phyloP scores from a whole-genome alignment of 495 filamentous ascomycete genomes.

The Chaetomium fimeti region DNA sequence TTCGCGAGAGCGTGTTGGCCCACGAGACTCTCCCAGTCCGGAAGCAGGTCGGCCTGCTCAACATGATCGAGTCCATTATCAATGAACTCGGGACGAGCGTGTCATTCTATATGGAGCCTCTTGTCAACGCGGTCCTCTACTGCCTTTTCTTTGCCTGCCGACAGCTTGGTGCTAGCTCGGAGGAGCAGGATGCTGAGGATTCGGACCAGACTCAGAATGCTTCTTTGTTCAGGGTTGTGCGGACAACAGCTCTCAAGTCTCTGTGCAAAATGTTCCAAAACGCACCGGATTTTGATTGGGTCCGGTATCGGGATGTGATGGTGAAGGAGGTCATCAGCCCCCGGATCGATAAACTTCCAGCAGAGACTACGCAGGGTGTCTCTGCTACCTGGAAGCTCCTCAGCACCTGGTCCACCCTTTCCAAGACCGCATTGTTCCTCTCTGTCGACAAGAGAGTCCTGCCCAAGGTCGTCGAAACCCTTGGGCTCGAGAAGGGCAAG shows the following conservation, averaged over 20 bases:
- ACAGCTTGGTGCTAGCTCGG: slow-evolving; percentile 44
- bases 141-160: slow-evolving; percentile 73
- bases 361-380: slow-evolving; percentile 83
- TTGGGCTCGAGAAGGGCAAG: slow-evolving; percentile 72
- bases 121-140: slow-evolving; percentile 74
- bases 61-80: slow-evolving; percentile 87
- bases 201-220: slow-evolving; percentile 51
- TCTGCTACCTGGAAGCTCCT: slow-evolving; percentile 81
- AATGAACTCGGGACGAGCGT: slow-evolving; percentile 73
- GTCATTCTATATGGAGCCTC: slow-evolving; percentile 54
- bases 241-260: slow-evolving; percentile 73
- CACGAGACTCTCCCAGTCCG: slow-evolving; percentile 59
- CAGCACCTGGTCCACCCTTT: slow-evolving; percentile 70
- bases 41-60: slow-evolving; percentile 83
- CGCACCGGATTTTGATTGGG: slow-evolving; percentile 65
- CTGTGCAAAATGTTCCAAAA: slow-evolving; percentile 72
- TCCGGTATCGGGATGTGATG: slow-evolving; percentile 63
- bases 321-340: slow-evolving; percentile 72
- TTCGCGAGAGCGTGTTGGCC: slow-evolving; percentile 52
- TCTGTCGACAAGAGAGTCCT: slow-evolving; percentile 63
- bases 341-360: slow-evolving; percentile 73
- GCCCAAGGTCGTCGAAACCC: slow-evolving; percentile 64
- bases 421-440: slow-evolving; percentile 66
- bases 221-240: slow-evolving; percentile 65
- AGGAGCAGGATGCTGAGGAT: slow-evolving; percentile 46